Base-by-base conservation (phyloP, 768 basidiomycete species). In the Hortiboletus flavorubellus region DNA sequence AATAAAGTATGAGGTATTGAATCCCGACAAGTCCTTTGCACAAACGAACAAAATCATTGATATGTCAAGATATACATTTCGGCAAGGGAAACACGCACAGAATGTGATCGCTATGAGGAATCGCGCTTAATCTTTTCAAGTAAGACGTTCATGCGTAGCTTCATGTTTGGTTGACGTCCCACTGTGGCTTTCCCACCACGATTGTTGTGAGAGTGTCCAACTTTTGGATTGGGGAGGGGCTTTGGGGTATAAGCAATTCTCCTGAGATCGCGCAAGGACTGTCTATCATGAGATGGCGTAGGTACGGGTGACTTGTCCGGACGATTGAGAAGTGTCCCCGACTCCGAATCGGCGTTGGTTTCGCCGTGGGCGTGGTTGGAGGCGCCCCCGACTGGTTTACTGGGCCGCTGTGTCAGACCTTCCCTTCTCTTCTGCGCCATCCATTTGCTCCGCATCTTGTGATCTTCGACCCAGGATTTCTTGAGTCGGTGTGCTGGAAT, bases 61-160 rank as follows among this genome's bases (percentile, higher is more conserved):
- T 29, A 39, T 37, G 40, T 67, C 33, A 31, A 52, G 15, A 38
- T 18, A n/a, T 33, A 12, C 16, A 18, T 29, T 42, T 15, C 18
- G 46, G 30, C 3, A 9, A 40, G 23, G 10, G 54, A 43, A 40
- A 30, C 30, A 53, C 64, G 11, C 29, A 53, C 56, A n/a, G 18
- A 23, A 50, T 23, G 31, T 11, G 37, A 51, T 54, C 34, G 44
- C 68, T 68, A 83, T 51, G 72, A 65, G 38, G 72, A 68, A 63
- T 86, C 80, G 46, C 79, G 80, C 69, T 90, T 88, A 60, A 96
- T 93, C 72, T 87, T 86, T 69, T 92, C 90, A 54, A 96, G 79
- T 78, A 96, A 78, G 30, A 82, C 85, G 58, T 84, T 83, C 91
- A 96, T 95, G 47, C 92, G 85, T 46, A 89, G 72, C 64, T 87